Base-by-base conservation (phyloP, 164 flowering plant genomes). In the Liquidambar formosana region DNA sequence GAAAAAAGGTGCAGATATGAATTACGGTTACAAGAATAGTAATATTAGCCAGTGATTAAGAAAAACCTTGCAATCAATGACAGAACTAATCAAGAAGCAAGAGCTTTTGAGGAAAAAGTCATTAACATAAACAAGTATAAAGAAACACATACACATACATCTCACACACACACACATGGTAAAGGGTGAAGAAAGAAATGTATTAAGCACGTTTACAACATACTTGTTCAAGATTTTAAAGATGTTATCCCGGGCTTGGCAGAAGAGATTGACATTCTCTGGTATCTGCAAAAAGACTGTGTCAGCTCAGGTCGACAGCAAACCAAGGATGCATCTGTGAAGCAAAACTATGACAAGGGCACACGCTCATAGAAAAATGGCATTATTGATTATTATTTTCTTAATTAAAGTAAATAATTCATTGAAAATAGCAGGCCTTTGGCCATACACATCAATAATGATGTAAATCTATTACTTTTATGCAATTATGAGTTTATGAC, bases 181-280 rank as follows among this genome's bases (percentile, higher is more conserved):
- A 47, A 15, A 72, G 18, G 23, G 47, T 1, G 26, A 59, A 63
- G 28, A 15, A 60, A 59, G 28, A 61, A n/a, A 0, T 13, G 8
- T 5, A 61, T 23, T 41, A 44, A 63, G 44, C 43, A 47, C 12
- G 22, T 41, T 25, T 6, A 44, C 1, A 27, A 78, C 85, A 33
- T 84, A 93, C 98, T 81, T 87, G 57, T 83, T 86, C 77, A 91
- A 57, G 73, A 93, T 84, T 43, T 79, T 71, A 47, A 73, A 71
- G 72, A 93, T 81, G 73, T 90, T 93, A 52, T 93, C 89, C 77
- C 93, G 88, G 57, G 87, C 67, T 85, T 89, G 92, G 75, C 87
- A 83, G 60, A 93, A 84, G 73, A 91, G 94, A 62, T 65, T 74
- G 81, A 90, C 60, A 65, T 93, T 93, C 4, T 89, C 91, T 41